Evolutionary conservation across 148 eudicot species (phyloP).

Genomic region (Euryodendron excelsum): DNA sequence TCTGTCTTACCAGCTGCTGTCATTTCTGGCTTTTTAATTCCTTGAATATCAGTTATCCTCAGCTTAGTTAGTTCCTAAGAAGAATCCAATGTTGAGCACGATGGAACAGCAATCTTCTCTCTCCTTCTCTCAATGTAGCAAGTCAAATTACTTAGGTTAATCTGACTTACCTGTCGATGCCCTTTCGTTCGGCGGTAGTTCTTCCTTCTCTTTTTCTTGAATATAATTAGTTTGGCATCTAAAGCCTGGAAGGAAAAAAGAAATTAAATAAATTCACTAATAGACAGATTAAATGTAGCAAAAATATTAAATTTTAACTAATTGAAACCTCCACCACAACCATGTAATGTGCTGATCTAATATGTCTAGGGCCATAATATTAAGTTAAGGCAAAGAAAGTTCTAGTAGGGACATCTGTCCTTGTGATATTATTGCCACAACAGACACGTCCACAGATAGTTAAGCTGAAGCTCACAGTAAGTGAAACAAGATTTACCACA

Average conservation of each 20-base stretch:
- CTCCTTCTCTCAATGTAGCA: not conserved
- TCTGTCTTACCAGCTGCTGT: constrained; percentile 39
- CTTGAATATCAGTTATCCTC: constrained; percentile 84
- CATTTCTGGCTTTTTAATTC: constrained; percentile 69
- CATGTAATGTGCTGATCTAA: not conserved
- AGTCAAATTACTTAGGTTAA: not conserved
- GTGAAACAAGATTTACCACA: not conserved
- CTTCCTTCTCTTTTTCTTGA: constrained; percentile 96
- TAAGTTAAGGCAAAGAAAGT: not conserved
- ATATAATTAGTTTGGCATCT: constrained; percentile 94
- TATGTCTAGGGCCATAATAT: not conserved
- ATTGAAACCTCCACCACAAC: not conserved
- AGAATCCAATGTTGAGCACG: constrained; percentile 3
- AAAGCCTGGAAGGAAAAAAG: constrained; percentile 53
- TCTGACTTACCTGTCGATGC: constrained; percentile 78
- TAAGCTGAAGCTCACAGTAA: not conserved
- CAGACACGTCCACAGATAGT: not conserved
- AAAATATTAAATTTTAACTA: not conserved
- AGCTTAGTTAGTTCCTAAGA: constrained; percentile 82
- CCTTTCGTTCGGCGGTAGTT: constrained; percentile 91
- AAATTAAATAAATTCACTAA: not conserved
- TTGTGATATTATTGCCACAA: not conserved
- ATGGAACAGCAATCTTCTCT: not conserved
- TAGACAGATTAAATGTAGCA: not conserved
- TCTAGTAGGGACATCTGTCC: not conserved